A percentile compares a stretch with the other conserved stretches of the same genome.
Conservation (phyloP, 2,329 filamentous ascomycete genomes). For the Alternaria sp. region DNA sequence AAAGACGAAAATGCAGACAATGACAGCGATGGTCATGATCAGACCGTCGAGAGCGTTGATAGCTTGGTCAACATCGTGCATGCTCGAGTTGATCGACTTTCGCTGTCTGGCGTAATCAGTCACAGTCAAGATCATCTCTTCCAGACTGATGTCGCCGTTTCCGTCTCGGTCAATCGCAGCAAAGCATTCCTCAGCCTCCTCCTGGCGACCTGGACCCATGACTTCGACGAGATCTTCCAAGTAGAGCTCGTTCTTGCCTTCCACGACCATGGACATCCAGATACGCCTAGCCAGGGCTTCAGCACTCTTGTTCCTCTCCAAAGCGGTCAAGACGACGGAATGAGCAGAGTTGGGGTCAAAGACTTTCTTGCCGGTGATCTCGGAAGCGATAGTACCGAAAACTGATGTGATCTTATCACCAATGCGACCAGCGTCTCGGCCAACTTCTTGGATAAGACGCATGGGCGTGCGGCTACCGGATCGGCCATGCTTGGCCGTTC, state of each 20-base stretch:
- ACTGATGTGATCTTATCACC: constrained; percentile 94
- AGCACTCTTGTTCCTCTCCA: constrained; percentile 83
- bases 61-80: constrained; percentile 97
- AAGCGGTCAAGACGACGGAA: constrained; percentile 85
- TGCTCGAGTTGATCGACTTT: constrained; percentile 88
- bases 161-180: constrained; percentile 80
- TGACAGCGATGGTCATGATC: constrained; percentile 79
- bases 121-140: constrained; percentile 92
- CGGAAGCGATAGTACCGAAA: constrained; percentile 91
- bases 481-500: constrained; percentile 54
- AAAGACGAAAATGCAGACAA: constrained; percentile 86
- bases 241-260: constrained; percentile 82
- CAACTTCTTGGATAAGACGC: constrained; percentile 74
- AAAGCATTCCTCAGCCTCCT: constrained; percentile 89
- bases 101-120: constrained; percentile 84
- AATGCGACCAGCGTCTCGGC: constrained; percentile 75
- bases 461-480: constrained; percentile 78
- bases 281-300: constrained; percentile 94
- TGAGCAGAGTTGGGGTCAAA: constrained; percentile 93
- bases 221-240: constrained; percentile 88
- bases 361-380: constrained; percentile 94
- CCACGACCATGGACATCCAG: constrained; percentile 98
- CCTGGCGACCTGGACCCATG: constrained; percentile 75
- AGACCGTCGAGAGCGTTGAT: constrained; percentile 90
- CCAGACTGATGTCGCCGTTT: constrained; percentile 93